phyloP scores from a whole-genome alignment of 345 rosid species.

The Aquilaria malaccensis region DNA sequence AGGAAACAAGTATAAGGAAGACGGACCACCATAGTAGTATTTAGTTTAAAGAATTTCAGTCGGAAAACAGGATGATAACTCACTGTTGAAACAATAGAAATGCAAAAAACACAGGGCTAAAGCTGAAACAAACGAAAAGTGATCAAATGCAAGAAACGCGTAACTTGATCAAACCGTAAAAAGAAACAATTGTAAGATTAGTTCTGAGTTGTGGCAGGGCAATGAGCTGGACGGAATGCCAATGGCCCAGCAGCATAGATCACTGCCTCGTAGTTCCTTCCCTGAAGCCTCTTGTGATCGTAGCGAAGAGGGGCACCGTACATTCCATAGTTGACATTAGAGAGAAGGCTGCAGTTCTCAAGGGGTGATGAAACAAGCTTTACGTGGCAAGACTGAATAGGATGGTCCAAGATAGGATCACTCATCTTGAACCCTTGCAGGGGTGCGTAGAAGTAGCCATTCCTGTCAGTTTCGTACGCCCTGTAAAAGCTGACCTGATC shows the following conservation, averaged over 20 bases:
- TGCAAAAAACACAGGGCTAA: constrained; percentile 8
- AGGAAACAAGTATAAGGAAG: too few relatives aligned
- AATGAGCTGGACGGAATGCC: constrained; percentile 73
- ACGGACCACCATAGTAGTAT: too few relatives aligned
- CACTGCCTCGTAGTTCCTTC: constrained; percentile 41
- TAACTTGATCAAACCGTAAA: not conserved
- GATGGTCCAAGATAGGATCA: constrained; percentile 54
- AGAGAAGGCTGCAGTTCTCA: constrained; percentile 50
- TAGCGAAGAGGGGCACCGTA: constrained; percentile 55
- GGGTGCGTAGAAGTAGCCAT: constrained; percentile 70
- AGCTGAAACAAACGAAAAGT: constrained; percentile 3
- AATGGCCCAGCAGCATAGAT: constrained; percentile 76
- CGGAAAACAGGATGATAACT: too few relatives aligned
- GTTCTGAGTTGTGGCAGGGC: constrained; percentile 36
- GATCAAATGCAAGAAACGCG: not conserved
- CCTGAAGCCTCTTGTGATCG: constrained; percentile 41
- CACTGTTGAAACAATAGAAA: not conserved
- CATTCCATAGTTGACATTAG: constrained; percentile 68
- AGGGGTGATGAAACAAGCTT: constrained; percentile 70
- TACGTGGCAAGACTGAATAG: constrained; percentile 71
- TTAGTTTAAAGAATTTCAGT: too few relatives aligned
- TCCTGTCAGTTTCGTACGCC: constrained; percentile 42
- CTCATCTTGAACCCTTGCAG: constrained; percentile 51
- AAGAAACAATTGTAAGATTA: not conserved
- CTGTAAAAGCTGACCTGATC: constrained; percentile 55